A percentile compares a stretch with the other conserved stretches of the same genome.
Evolutionary conservation across 495 filamentous ascomycete genomes (phyloP).

Genomic region (Daldinia grandis): DNA sequence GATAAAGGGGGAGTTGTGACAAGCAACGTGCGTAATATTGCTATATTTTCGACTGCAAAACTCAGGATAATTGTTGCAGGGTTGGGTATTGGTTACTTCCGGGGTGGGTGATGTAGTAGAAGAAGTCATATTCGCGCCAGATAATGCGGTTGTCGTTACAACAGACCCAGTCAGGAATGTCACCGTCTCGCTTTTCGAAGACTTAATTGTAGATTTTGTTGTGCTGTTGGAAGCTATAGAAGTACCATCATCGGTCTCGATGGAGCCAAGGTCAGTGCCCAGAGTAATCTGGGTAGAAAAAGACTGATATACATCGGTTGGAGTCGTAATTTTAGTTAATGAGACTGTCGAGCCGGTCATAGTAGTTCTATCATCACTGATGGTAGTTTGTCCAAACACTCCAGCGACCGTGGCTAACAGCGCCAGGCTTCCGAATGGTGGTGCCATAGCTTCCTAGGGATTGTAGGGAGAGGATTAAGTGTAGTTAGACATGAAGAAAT

Average conservation of each 20-base stretch:
- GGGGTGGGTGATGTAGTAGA: constrained; percentile 53
- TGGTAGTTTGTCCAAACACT: constrained; percentile 37
- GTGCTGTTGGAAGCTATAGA: constrained; percentile 52
- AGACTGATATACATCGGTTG: constrained; percentile 52
- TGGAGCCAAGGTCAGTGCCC: constrained; percentile 35
- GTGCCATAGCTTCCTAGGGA: constrained; percentile 27
- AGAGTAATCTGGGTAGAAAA: constrained; percentile 49
- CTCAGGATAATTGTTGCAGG: constrained; percentile 89
- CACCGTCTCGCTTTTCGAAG: constrained; percentile 43
- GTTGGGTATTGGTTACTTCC: constrained; percentile 68
- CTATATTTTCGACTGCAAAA: constrained; percentile 83
- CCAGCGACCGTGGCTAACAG: constrained; percentile 34
- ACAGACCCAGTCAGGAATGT: constrained; percentile 55
- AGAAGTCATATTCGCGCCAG: constrained; percentile 47
- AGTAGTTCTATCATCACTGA: constrained; percentile 48
- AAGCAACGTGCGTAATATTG: constrained; percentile 87
- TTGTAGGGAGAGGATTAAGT: constrained; percentile 7
- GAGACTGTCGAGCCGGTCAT: constrained; percentile 44
- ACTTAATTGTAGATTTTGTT: constrained; percentile 47
- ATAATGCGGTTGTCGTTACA: constrained; percentile 39
- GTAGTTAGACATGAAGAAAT: constrained; percentile 16
- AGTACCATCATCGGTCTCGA: constrained; percentile 25
- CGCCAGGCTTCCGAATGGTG: constrained; percentile 28
- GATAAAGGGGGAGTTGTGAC: constrained; percentile 88
- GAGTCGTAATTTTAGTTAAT: constrained; percentile 32